Percentiles rank a stretch among this genome's conserved stretches.
Evolutionary conservation across 148 eudicot species (phyloP).

Genomic region (Oxyria digyna): DNA sequence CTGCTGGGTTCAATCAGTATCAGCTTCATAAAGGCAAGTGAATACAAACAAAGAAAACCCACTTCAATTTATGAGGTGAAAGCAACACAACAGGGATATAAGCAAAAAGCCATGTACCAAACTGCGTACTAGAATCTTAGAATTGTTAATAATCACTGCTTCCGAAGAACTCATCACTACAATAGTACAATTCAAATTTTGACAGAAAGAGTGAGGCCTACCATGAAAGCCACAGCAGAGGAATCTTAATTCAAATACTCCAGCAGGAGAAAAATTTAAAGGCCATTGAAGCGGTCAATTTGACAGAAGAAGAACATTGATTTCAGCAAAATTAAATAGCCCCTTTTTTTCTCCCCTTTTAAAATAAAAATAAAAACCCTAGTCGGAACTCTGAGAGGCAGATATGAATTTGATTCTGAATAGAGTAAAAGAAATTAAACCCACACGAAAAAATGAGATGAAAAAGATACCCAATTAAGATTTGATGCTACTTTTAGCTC

Average conservation of each 20-base stretch:
- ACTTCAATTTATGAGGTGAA: conserved; percentile 34
- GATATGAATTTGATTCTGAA: background rate
- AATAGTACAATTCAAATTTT: conserved; percentile 12
- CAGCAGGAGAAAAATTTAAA: conserved; percentile 15
- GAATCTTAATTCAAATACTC: conserved; percentile 26
- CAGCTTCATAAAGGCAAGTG: conserved; percentile 10
- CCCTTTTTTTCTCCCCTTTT: conserved; percentile 1
- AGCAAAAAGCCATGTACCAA: conserved; percentile 22
- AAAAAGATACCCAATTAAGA: conserved; percentile 67
- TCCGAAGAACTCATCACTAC: background rate
- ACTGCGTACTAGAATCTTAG: conserved; percentile 18
- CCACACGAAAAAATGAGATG: conserved; percentile 21
- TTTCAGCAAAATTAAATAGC: conserved; percentile 37
- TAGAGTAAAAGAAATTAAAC: conserved; percentile 13
- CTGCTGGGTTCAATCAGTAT: conserved; percentile 10
- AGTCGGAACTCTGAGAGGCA: conserved; percentile 22
- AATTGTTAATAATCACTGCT: conserved; percentile 8
- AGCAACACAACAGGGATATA: conserved; percentile 29
- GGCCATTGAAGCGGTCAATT: conserved; percentile 35
- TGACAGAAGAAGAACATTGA: conserved; percentile 27
- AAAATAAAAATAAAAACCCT: conserved; percentile 36
- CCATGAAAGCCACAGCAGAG: conserved; percentile 25
- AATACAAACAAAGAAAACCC: conserved; percentile 22
- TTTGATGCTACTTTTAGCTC: conserved; percentile 39
- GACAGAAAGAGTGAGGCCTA: conserved; percentile 14